Base-by-base conservation (phyloP, 352 stramenopile species). In the Pythium aphanidermatum region DNA sequence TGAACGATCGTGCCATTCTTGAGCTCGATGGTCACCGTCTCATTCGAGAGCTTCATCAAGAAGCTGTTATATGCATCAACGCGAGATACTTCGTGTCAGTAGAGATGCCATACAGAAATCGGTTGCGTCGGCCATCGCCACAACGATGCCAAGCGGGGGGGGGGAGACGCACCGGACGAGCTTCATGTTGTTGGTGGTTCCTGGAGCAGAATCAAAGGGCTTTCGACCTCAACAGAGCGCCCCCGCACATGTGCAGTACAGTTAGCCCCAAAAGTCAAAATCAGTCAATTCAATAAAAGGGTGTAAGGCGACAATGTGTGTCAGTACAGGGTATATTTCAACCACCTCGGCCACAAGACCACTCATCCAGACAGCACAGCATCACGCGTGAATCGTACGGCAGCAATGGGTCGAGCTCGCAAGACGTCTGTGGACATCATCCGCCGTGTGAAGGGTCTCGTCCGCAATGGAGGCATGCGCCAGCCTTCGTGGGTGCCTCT, bases 1-100 rank as follows among this genome's bases (percentile, higher is more conserved):
- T 97, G 86, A 36, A 99, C 87, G 26, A 98, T 97, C n/a, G 96
- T 99, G 40, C 96, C 96, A 77, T 99, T 99, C 77, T 99, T 99
- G n/a, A 99, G 80, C 65, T 99, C 97, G 51, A 99, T 98, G 26
- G 96, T 99, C 28, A 99, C 96, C 47, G 96, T 98, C 75, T 99
- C 96, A 47, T 97, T 97, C 47, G 96, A 98, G 38, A 99, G 79
- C 68, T 99, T 99, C 93, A 98, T 98, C 62, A 98, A 87, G 73
- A 98, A 98, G 51, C 92, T 93, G 43, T 40, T 41, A 17, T 29
- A n/a, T 1, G 21, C 10, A 24, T 4, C 38, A 37, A n/a, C 8
- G 7, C 28, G 14, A 13, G 9, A 14, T 14, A 14, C 19, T 27
- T 41, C 19, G 19, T 21, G n/a, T 41, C n/a, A n/a, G n/a, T n/a